Base-by-base conservation (phyloP, 768 basidiomycete genomes). In the Amylocystis lapponica region DNA sequence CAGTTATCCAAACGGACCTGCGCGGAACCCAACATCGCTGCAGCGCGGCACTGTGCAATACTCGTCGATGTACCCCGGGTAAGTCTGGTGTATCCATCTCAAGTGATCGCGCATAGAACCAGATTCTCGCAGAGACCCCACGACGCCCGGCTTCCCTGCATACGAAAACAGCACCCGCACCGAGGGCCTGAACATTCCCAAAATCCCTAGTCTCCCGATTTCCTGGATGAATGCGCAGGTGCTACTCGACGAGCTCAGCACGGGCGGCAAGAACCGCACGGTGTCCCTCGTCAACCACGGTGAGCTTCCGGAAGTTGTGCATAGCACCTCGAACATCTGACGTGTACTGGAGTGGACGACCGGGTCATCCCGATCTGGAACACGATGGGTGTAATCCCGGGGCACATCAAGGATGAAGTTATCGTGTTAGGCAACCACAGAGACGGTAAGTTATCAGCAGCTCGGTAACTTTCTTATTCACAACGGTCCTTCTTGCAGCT, bases 311-410 rank as follows among this genome's bases (percentile, higher is more conserved):
- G n/a, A n/a, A n/a, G n/a, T n/a, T n/a, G n/a, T n/a, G n/a, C n/a
- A n/a, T n/a, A n/a, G n/a, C n/a, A n/a, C n/a, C n/a, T n/a, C n/a
- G n/a, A n/a, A n/a, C n/a, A n/a, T n/a, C n/a, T n/a, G n/a, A n/a
- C n/a, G n/a, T n/a, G n/a, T n/a, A n/a, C n/a, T n/a, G n/a, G n/a
- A 81, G 86, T 95, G 30, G 75, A 90, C 44, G 80, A 75, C 22
- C 79, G 81, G 56, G 77, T 93, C 11, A 92, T 75, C 4, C 89
- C 91, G 13, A 90, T 95, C 36, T 95, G 90, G 90, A 96, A 95
- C 64, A 72, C 79, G 12, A 86, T 86, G 76, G 83, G 75, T 11
- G 72, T 82, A 22, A 85, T 94, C 45, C 91, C 89, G 6, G 92
- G 90, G 2, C 78, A 83, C 46, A 76, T 93, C 54, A 74, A 74